phyloP scores from a whole-genome alignment of 1,284 basidiomycete genomes.

The Cryptococcus deneoformans region DNA sequence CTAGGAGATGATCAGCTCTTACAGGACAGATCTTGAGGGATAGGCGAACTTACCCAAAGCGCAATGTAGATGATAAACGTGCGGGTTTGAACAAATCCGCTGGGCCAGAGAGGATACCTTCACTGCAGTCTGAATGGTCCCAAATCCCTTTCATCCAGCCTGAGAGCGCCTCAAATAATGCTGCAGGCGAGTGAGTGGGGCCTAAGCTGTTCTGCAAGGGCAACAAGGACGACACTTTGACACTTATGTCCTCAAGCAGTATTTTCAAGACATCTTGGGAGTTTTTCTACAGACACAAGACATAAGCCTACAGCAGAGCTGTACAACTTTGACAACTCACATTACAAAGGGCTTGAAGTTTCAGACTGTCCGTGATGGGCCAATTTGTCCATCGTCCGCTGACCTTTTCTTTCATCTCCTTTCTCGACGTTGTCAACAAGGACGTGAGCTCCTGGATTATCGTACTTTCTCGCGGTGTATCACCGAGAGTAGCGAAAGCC shows the following conservation, averaged over 20 bases:
- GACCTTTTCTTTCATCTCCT: background rate
- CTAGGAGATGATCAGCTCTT: conserved; percentile 17
- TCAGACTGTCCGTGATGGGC: conserved; percentile 18
- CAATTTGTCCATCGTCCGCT: conserved; percentile 21
- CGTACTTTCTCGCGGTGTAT: no score
- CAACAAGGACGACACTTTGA: conserved; percentile 5
- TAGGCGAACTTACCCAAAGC: conserved; percentile 22
- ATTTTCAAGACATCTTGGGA: background rate
- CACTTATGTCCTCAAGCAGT: conserved; percentile 7
- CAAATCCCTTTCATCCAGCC: conserved; percentile 30
- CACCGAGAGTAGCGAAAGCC: conserved; percentile 3
- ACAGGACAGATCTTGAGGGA: background rate
- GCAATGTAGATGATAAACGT: conserved; percentile 19
- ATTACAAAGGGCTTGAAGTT: conserved; percentile 18
- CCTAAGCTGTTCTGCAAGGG: conserved; percentile 1
- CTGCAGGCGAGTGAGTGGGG: background rate
- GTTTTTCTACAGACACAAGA: background rate
- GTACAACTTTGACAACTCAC: conserved; percentile 1
- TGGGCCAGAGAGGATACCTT: conserved; percentile 13
- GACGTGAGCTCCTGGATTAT: no score
- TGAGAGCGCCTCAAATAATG: conserved; percentile 14
- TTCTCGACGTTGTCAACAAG: no score
- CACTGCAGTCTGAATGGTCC: conserved; percentile 10
- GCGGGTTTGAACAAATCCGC: conserved; percentile 32
- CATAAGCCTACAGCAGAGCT: background rate